Base-by-base conservation (phyloP, 2,329 filamentous ascomycete species). In the Fusarium coffeatum region DNA sequence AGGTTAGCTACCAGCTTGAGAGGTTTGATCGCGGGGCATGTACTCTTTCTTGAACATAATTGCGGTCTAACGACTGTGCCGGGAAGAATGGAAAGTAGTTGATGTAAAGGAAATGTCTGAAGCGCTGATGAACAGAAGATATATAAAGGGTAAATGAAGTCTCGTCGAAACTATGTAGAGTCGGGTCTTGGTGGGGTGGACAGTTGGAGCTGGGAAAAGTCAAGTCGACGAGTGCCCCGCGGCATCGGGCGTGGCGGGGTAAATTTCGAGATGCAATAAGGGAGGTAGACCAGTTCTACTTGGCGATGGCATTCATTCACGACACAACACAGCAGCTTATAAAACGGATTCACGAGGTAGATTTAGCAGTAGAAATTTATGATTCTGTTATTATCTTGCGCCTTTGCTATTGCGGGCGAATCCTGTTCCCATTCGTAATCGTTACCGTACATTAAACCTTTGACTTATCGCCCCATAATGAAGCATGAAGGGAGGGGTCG, bases 41-140 rank as follows among this genome's bases (percentile, higher is more conserved):
- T 81, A 96, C 93, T 97, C 93, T 86, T 96, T 97, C 80, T 97
- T 97, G 80, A 97, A 97, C 93, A 97, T 97, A 68, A 77, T 89
- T 81, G 56, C 72, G 71, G 69, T 46, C 67, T 59, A 10, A 61
- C 55, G 63, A 59, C 66, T 53, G 53, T 66, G 25, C 58, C 51
- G 49, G 59, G 12, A 30, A 28, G 5, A 6, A 13, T 11, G 20
- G 15, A 30, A 13, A 40, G 5, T 4, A 4, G 6, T 55, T 11
- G 2, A 55, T 27, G 9, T 18, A 20, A 7, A 2, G 10, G n/a
- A 43, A 55, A 16, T 45, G 18, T 37, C 5, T 37, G 3, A 4
- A 37, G 5, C 34, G 34, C 34, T n/a, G 18, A n/a, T n/a, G 34
- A n/a, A 37, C 34, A 6, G 34, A 64, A 28, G 27, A 27, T 6